A percentile compares a stretch with the other conserved stretches of the same genome.
Conservation (phyloP, 768 basidiomycete species). For the Rhodotorula diobovata region DNA sequence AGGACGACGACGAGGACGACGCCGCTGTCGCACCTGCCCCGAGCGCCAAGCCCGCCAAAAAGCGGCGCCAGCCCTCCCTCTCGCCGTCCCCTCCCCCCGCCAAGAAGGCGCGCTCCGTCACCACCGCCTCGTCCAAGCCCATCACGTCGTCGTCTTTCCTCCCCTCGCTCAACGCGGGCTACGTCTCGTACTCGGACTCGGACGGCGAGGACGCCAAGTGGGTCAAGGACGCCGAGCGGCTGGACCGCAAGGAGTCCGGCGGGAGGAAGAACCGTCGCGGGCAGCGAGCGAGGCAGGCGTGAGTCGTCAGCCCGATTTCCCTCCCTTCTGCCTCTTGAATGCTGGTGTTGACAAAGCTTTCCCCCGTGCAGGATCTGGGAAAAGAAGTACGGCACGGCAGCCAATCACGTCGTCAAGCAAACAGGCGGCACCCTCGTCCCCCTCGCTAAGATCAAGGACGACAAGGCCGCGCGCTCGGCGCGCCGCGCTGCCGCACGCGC, state of each 20-base stretch:
- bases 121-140: conserved; percentile 42
- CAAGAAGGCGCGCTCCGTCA: conserved; percentile 1
- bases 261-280: conserved; percentile 83
- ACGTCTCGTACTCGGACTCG: conserved; percentile 65
- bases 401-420: conserved; percentile 77
- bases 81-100: conserved; percentile 14
- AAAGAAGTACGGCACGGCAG: conserved; percentile 84
- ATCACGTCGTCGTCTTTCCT: conserved; percentile 65
- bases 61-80: conserved; percentile 22
- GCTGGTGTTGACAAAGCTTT: not conserved
- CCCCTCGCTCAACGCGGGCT: conserved; percentile 82
- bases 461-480: conserved; percentile 17
- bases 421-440: conserved; percentile 31
- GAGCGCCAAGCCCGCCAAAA: not conserved
- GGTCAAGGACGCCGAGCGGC: conserved; percentile 56
- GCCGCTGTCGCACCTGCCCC: conserved; percentile 2
- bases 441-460: conserved; percentile 43
- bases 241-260: conserved; percentile 47
- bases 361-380: conserved; percentile 77
- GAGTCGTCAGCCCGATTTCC: conserved; percentile 53
- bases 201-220: conserved; percentile 74
- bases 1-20: conserved; percentile 22
- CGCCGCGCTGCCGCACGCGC: conserved; percentile 10
- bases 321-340: not conserved
- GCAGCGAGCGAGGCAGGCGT: conserved; percentile 91